Base-by-base conservation (phyloP, 169 alveolate species). In the Plasmodium cynomolgi region DNA sequence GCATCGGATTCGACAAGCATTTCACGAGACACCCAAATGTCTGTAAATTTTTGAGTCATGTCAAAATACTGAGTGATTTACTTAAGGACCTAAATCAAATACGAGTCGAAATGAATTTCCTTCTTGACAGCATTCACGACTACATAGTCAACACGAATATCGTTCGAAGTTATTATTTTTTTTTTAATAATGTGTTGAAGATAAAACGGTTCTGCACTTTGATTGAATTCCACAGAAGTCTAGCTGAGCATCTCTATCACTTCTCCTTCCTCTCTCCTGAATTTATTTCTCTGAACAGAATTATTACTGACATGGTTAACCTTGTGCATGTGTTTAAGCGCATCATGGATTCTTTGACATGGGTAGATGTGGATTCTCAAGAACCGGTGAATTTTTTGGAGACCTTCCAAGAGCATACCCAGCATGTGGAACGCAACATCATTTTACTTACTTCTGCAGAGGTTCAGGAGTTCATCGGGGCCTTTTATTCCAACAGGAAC, bases 81-180 rank as follows among this genome's bases (percentile, higher is more conserved):
- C 15, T 85, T 3, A 73, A 75, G 8, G 93, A 85, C 62, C 80
- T 85, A 33, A 75, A 85, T 29, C 31, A 85, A 29, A 85, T 85
- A 75, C 44, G 93, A 85, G 31, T 34, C 13, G 93, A 85, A 71
- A 85, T 85, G 93, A 15, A 75, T 8, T 37, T 85, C 15, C 54
- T 85, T 50, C 44, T 85, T 37, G 62, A 33, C 7, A 20, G 8
- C 41, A 23, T 85, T 20, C 56, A 85, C 68, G 93, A 85, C 29
- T 85, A 85, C 23, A 20, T 85, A 17, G 62, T 85, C 20, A 50
- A 85, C 62, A 85, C 80, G 84, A 75, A 85, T 47, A 50, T 85
- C 11, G 37, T 15, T 75, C 54, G 62, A 54, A 85, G 80, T 75
- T 85, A 85, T 75, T 85, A 47, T 75, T 50, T 74, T 5, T 85